A percentile compares a stretch with the other conserved stretches of the same genome.
Conservation (phyloP, 768 basidiomycete genomes). For the Chalciporus sphaerocephalus region DNA sequence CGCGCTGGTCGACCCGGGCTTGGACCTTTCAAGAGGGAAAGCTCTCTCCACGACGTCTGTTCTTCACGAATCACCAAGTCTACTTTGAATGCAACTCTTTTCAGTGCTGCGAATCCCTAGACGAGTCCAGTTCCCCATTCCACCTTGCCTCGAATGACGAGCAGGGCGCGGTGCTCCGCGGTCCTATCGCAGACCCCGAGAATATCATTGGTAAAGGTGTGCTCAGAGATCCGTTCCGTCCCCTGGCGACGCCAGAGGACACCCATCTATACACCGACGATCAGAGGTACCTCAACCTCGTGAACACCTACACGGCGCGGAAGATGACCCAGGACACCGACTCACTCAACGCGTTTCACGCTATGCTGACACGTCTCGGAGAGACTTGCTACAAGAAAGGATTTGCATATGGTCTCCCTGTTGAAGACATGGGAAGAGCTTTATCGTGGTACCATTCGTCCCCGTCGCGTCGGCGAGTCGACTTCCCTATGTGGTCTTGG, state of each 20-base stretch:
- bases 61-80: conserved; percentile 20
- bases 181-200: not conserved
- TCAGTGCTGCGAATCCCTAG: conserved; percentile 12
- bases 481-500: conserved; percentile 12
- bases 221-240: conserved; percentile 9
- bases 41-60: conserved; percentile 12
- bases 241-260: not conserved
- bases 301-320: conserved; percentile 2
- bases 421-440: conserved; percentile 8
- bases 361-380: conserved; percentile 5
- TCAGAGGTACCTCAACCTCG: conserved; percentile 3
- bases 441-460: conserved; percentile 8
- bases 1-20: conserved; percentile 10
- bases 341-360: conserved; percentile 13
- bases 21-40: conserved; percentile 21
- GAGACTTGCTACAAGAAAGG: conserved; percentile 2
- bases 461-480: conserved; percentile 1
- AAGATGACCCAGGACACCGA: conserved; percentile 8
- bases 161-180: not conserved
- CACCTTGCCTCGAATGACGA: conserved; percentile 6
- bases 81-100: conserved; percentile 17
- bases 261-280: not conserved
- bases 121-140: conserved; percentile 12
- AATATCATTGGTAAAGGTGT: conserved; percentile 2
- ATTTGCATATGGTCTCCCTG: conserved; percentile 13